These are phyloP conservation scores for Neospora caninum DNA, from an alignment of 169 alveolate genomes.

Conservation along the genomic window DNA sequence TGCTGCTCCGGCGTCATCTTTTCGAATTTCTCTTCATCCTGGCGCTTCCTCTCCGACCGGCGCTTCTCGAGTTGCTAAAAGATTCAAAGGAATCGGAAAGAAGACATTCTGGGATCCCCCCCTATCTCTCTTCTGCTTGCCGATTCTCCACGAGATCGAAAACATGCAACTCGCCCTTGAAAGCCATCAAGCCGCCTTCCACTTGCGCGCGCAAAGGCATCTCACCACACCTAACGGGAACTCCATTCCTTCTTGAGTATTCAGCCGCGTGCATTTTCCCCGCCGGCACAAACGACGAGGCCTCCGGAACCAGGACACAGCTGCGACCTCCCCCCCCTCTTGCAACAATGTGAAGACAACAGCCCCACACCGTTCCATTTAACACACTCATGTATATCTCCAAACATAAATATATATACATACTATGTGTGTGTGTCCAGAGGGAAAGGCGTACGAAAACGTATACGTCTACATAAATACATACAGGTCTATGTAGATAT, in stretches of 20 bases:
- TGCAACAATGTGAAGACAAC: neutral
- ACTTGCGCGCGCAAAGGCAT: no score
- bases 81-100: neutral
- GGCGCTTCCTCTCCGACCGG: constrained; percentile 35
- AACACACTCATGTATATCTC: neutral
- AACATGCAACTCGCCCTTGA: no score
- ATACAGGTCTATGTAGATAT: neutral
- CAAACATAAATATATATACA: neutral
- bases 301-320: no score
- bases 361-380: neutral
- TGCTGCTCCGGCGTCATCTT: constrained; percentile 47
- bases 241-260: no score
- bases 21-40: constrained; percentile 15
- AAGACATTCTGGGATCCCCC: no score
- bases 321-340: neutral
- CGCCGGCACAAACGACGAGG: no score
- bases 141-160: no score
- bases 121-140: no score
- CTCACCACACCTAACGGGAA: no score
- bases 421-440: neutral
- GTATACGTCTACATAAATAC: neutral
- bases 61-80: constrained; percentile 33
- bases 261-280: no score
- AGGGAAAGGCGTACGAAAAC: neutral
- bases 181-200: no score